Conservation (phyloP, 495 filamentous ascomycete species). For the Xylaria grammica region DNA sequence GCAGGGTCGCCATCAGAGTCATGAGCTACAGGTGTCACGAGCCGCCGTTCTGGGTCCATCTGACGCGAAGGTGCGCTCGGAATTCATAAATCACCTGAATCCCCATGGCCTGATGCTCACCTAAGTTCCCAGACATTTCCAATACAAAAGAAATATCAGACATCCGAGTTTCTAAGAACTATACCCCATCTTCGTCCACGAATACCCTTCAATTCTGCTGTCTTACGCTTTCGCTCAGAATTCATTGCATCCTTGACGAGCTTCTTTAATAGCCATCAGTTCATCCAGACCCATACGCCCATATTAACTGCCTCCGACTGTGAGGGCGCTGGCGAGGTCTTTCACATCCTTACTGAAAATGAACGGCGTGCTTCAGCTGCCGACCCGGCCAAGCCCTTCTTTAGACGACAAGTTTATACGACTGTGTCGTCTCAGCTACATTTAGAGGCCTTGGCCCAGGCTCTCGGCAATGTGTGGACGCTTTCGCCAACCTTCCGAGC, state of each 20-base stretch:
- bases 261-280: constrained; percentile 72
- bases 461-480: constrained; percentile 91
- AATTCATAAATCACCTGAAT: neutral
- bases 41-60: constrained; percentile 75
- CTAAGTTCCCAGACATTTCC: constrained; percentile 71
- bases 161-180: constrained; percentile 83
- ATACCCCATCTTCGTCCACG: constrained; percentile 89
- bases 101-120: constrained; percentile 23
- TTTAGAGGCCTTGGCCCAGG: constrained; percentile 88
- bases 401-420: constrained; percentile 88
- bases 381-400: constrained; percentile 61
- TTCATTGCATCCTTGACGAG: constrained; percentile 71
- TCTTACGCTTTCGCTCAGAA: constrained; percentile 85
- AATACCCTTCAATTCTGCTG: constrained; percentile 76
- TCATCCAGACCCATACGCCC: constrained; percentile 88
- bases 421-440: constrained; percentile 96
- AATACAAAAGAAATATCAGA: constrained; percentile 93
- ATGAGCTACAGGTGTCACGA: constrained; percentile 76
- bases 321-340: constrained; percentile 96
- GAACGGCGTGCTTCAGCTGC: constrained; percentile 28
- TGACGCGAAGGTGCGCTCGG: constrained; percentile 72
- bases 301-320: constrained; percentile 97
- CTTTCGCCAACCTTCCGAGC: constrained; percentile 92
- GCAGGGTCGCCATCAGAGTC: constrained; percentile 69
- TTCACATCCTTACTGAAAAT: constrained; percentile 62